A percentile compares a stretch with the other conserved stretches of the same genome.
phyloP scores from a whole-genome alignment of 371 early-diverging fungal species.

The Mucor irregularis region DNA sequence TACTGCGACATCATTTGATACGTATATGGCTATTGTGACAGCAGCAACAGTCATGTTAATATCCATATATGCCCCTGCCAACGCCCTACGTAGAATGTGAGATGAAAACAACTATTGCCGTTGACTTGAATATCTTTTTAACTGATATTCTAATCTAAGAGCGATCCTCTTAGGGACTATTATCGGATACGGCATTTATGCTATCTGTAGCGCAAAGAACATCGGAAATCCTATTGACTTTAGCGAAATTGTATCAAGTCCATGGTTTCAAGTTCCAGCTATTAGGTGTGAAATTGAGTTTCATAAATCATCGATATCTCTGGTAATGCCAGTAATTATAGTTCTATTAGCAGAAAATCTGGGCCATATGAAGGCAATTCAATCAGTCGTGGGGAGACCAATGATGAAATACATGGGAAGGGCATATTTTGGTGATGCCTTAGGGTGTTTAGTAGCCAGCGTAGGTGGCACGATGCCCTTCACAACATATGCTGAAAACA shows the following conservation, averaged over 20 bases:
- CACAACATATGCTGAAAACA: conserved; percentile 62
- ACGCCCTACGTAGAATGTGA: conserved; percentile 33
- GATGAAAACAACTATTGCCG: conserved; percentile 5
- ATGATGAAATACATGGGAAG: conserved; percentile 47
- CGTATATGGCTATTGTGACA: conserved; percentile 48
- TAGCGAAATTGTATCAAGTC: conserved; percentile 36
- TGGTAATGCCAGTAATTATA: conserved; percentile 31
- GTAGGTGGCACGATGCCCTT: conserved; percentile 46
- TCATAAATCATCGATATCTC: conserved; percentile 35
- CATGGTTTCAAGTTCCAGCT: conserved; percentile 34
- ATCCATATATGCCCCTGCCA: conserved; percentile 45
- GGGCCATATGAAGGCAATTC: conserved; percentile 56
- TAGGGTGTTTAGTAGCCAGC: conserved; percentile 50
- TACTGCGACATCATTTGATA: conserved; percentile 37
- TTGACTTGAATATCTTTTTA: neutral
- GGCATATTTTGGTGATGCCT: conserved; percentile 55
- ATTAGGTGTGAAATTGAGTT: conserved; percentile 33
- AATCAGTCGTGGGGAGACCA: conserved; percentile 32
- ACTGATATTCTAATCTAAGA: conserved; percentile 10
- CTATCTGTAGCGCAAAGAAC: conserved; percentile 36
- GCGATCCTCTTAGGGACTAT: conserved; percentile 51
- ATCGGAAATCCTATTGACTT: conserved; percentile 42
- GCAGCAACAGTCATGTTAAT: conserved; percentile 40
- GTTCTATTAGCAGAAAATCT: conserved; percentile 55
- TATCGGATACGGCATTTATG: conserved; percentile 41